These are phyloP conservation scores for Trametes cingulata DNA, from an alignment of 768 basidiomycete genomes.

Conservation along the genomic window DNA sequence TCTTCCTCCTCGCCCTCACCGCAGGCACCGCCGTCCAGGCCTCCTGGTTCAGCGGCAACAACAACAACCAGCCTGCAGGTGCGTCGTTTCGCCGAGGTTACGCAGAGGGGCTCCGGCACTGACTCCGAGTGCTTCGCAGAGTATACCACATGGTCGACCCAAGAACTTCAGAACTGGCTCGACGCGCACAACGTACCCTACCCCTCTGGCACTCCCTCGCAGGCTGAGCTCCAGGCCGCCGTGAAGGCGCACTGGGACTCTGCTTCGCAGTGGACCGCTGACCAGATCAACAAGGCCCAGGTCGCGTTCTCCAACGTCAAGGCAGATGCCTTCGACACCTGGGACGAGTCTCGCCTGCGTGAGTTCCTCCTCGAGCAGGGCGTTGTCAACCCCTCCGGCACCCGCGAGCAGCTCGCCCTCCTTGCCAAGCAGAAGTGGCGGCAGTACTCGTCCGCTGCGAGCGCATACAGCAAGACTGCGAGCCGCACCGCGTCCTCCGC, in stretches of 20 bases:
- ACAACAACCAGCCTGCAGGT: conserved; percentile 32
- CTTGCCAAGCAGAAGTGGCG: conserved; percentile 73
- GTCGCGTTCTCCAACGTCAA: conserved; percentile 54
- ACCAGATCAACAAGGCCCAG: conserved; percentile 66
- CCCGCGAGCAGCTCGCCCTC: conserved; percentile 75
- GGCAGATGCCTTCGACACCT: conserved; percentile 68
- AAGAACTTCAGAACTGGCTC: conserved; percentile 70
- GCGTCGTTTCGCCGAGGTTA: background rate
- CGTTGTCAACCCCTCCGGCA: conserved; percentile 77
- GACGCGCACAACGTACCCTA: conserved; percentile 61
- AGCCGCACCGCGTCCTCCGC: conserved; percentile 26
- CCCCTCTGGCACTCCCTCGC: conserved; percentile 35
- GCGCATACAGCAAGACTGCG: conserved; percentile 42
- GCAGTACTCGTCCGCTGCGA: conserved; percentile 60
- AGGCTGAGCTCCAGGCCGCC: conserved; percentile 38
- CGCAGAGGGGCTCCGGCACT: background rate
- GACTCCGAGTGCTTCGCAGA: conserved; percentile 32
- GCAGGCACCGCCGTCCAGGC: conserved; percentile 33
- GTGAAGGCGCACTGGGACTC: conserved; percentile 64
- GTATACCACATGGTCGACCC: conserved; percentile 58
- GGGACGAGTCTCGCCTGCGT: conserved; percentile 83
- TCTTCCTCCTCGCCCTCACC: conserved; percentile 33
- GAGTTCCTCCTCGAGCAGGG: conserved; percentile 87
- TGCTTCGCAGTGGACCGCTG: conserved; percentile 52
- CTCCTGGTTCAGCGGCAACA: conserved; percentile 34